A percentile compares a stretch with the other conserved stretches of the same genome.
Evolutionary conservation across 179 eudicot species (phyloP).

Genomic region (Beta lomatogona): DNA sequence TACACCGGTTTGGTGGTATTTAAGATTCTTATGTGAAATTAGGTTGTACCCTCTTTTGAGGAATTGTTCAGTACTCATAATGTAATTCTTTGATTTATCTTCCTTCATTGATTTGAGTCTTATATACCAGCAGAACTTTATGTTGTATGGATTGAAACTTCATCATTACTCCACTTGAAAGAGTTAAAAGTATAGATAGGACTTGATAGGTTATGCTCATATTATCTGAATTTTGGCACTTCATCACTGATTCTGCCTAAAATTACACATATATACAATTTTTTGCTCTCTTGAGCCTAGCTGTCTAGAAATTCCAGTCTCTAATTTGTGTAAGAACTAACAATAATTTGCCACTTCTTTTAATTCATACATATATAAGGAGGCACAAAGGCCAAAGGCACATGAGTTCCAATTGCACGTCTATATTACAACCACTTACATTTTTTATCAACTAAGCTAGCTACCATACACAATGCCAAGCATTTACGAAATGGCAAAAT

Average conservation of each 20-base stretch:
- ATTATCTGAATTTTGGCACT: not conserved
- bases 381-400: not conserved
- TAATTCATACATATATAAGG: not conserved
- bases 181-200: not conserved
- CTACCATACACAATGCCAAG: not conserved
- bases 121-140: not conserved
- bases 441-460: not conserved
- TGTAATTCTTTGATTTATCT: too few species aligned
- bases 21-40: too few species aligned
- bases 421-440: not conserved
- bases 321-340: too few species aligned
- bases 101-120: not conserved
- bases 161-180: not conserved
- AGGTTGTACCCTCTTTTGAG: too few species aligned
- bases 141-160: not conserved
- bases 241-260: not conserved
- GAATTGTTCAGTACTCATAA: too few species aligned
- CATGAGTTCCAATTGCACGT: not conserved
- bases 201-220: not conserved
- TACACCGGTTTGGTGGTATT: too few species aligned
- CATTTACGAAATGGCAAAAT: not conserved
- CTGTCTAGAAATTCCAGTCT: not conserved
- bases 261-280: not conserved
- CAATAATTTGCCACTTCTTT: not conserved
- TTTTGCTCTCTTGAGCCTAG: not conserved